phyloP scores from a whole-genome alignment of 371 early-diverging fungal species.

The Fennellomyces sp. region DNA sequence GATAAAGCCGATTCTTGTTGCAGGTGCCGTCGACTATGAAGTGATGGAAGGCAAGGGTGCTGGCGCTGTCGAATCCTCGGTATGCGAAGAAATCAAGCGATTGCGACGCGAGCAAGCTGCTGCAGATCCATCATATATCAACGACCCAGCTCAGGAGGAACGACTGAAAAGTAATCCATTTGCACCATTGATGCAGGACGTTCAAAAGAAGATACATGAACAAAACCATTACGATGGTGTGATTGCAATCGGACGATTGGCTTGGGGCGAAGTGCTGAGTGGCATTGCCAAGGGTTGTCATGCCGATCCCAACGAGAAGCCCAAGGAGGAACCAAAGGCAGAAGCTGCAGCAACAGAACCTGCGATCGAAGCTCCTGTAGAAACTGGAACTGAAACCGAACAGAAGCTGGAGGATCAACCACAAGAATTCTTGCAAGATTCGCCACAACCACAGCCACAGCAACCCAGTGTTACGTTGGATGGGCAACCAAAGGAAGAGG shows the following conservation, averaged over 20 bases:
- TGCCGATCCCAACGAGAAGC: slow-evolving; percentile 40
- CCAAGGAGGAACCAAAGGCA: slow-evolving; percentile 13
- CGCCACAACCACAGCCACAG: background rate
- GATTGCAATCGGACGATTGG: slow-evolving; percentile 65
- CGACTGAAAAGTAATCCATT: slow-evolving; percentile 18
- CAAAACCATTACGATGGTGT: slow-evolving; percentile 50
- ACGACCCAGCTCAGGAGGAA: background rate
- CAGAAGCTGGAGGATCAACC: slow-evolving; percentile 4
- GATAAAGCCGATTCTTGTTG: slow-evolving; percentile 68
- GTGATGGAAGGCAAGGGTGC: slow-evolving; percentile 56
- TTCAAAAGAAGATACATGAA: slow-evolving; percentile 22
- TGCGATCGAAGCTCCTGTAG: too few species aligned
- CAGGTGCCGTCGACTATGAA: slow-evolving; percentile 73
- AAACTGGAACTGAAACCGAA: too few species aligned
- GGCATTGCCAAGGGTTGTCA: slow-evolving; percentile 65
- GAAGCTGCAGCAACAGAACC: background rate
- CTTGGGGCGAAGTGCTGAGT: slow-evolving; percentile 59
- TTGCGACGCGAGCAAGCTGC: slow-evolving; percentile 49
- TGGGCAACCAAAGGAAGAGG: background rate
- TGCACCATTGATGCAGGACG: slow-evolving; percentile 20
- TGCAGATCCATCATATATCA: slow-evolving; percentile 10
- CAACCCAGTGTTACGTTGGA: background rate
- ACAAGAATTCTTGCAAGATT: background rate
- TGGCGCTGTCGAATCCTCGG: slow-evolving; percentile 59
- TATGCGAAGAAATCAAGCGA: slow-evolving; percentile 57